Evolutionary conservation across 176 grass and related monocot species (phyloP).

Genomic region (Hordeum marinum): DNA sequence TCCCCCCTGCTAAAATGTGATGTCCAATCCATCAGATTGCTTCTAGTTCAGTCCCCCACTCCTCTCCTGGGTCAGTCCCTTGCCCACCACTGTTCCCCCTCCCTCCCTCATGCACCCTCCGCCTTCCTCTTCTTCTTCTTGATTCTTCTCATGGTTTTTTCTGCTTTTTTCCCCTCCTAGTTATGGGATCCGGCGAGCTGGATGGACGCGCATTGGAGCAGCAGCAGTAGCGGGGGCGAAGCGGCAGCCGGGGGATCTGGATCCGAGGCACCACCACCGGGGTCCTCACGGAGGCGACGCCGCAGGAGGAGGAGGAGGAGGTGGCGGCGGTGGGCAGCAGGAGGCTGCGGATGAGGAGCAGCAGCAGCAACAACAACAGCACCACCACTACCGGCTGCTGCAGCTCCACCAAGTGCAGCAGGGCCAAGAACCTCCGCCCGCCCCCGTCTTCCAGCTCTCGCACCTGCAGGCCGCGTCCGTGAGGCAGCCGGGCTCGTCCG

Average conservation of each 20-base stretch:
- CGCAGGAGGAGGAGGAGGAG: conserved; percentile 12
- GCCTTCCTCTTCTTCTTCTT: background rate
- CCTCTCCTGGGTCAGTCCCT: conserved; percentile 46
- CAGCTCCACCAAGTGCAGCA: conserved; percentile 38
- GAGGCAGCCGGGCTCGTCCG: conserved; percentile 29
- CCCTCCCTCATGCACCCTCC: background rate
- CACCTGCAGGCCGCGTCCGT: conserved; percentile 46
- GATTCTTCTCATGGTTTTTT: conserved; percentile 10
- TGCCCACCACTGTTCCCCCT: conserved; percentile 25
- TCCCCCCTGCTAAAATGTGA: conserved; percentile 55
- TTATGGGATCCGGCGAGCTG: conserved; percentile 79
- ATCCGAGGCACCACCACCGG: conserved; percentile 77
- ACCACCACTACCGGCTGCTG: conserved; percentile 24
- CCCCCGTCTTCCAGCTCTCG: conserved; percentile 40
- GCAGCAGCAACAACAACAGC: background rate
- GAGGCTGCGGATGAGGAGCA: conserved; percentile 32
- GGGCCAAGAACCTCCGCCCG: conserved; percentile 20
- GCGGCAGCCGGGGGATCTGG: conserved; percentile 72
- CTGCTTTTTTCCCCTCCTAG: conserved; percentile 29
- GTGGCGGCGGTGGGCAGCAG: background rate
- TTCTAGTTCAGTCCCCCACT: conserved; percentile 44
- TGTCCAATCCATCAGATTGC: conserved; percentile 58
- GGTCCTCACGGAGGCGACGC: conserved; percentile 45
- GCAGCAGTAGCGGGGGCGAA: conserved; percentile 35
- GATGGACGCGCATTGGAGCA: conserved; percentile 56